Base-by-base conservation (phyloP, 2,329 filamentous ascomycete species). In the Xylogone sp. region DNA sequence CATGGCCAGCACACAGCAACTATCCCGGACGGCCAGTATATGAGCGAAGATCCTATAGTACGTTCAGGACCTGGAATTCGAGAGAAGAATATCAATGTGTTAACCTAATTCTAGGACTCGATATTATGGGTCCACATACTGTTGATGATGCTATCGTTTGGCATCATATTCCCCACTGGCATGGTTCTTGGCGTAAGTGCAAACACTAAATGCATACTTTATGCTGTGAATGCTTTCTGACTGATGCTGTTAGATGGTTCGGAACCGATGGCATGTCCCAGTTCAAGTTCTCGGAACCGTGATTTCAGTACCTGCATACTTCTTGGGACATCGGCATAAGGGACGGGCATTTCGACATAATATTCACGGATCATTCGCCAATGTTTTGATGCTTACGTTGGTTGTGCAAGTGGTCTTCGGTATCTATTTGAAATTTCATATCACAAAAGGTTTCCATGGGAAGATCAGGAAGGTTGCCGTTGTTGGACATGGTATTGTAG, bases 61-160 rank as follows among this genome's bases (percentile, higher is more conserved):
- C 53, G 83, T 62, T 45, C 19, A 43, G 7, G 34, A 48, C 19
- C 19, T 22, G 24, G 2, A 7, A 10, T 16, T 19, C 31, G n/a
- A 20, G 44, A 21, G 20, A 9, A 21, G 39, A 48, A 43, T 43
- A 39, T 42, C 49, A n/a, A 44, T 56, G 50, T 47, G 56, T 68
- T 78, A 56, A 78, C 61, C 24, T 24, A 20, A 21, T 44, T 59
- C 21, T 58, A 85, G 81, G 94, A 97, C 69, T 79, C 85, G 42
- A 90, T 84, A 63, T 71, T 99, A 82, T 99, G 94, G 94, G 78
- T 87, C 60, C 94, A 99, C 71, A 97, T 99, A 64, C 78, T 96
- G 54, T 71, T 96, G 44, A 92, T 96, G 78, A 87, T 85, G 68
- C 65, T 94, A 53, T 84, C 91, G 52, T 97, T 95, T 76, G 94